These are phyloP conservation scores for Polychytrium aggregatum DNA, from an alignment of 192 early-diverging fungal species.

Conservation along the genomic window DNA sequence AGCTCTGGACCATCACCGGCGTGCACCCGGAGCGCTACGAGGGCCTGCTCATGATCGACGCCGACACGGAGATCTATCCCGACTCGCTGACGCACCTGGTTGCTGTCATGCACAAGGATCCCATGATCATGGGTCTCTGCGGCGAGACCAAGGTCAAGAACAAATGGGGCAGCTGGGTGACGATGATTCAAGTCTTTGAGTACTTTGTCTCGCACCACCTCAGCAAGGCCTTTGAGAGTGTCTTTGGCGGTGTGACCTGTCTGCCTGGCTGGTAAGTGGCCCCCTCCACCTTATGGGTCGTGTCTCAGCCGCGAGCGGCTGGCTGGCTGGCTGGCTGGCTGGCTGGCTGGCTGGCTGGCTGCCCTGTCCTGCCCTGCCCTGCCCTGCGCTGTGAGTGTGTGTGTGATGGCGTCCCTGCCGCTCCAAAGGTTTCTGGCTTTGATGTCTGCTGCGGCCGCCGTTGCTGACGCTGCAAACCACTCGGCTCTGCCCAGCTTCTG, in stretches of 20 bases:
- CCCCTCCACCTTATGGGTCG: too few relatives aligned
- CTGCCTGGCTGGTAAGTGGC: conserved; percentile 91
- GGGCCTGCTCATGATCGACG: conserved; percentile 61
- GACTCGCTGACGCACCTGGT: conserved; percentile 35
- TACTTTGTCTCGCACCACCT: conserved; percentile 97
- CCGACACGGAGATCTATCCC: conserved; percentile 60
- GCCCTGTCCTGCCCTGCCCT: too few relatives aligned
- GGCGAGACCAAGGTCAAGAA: conserved; percentile 91
- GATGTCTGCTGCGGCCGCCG: conserved; percentile 38
- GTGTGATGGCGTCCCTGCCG: conserved; percentile 48
- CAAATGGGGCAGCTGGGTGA: conserved; percentile 80
- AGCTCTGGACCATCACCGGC: conserved; percentile 72
- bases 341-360: too few relatives aligned
- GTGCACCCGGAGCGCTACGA: conserved; percentile 67
- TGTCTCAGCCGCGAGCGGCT: too few relatives aligned
- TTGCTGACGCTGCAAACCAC: too few relatives aligned
- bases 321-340: too few relatives aligned
- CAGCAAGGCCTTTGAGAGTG: conserved; percentile 86
- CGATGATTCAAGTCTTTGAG: conserved; percentile 91
- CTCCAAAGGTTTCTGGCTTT: conserved; percentile 27
- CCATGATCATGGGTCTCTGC: conserved; percentile 82
- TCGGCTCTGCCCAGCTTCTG: too few relatives aligned
- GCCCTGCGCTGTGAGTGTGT: conserved; percentile 68
- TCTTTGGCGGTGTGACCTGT: conserved; percentile 96
- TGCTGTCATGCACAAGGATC: conserved; percentile 63